Base-by-base conservation (phyloP, 176 grass and related monocot genomes). In the Eremochloa ophiuroides region DNA sequence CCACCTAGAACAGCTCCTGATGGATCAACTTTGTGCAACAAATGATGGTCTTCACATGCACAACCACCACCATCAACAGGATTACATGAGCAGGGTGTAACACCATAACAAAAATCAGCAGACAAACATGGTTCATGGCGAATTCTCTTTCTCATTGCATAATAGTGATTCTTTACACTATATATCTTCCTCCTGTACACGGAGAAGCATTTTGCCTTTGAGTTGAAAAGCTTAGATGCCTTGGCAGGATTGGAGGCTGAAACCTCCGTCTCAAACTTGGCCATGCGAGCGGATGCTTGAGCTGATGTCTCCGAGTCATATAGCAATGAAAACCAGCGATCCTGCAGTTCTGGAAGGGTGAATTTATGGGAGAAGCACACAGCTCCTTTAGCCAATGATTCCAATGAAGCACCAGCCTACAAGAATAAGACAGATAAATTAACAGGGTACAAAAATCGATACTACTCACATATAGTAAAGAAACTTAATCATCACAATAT, bases 301-400 rank as follows among this genome's bases (percentile, higher is more conserved):
- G 31, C 25, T 75, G 84, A 80, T 42, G 17, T 83, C 27, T 64
- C 84, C 4, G 75, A 5, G 35, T 87, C 75, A 76, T 87, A 90
- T 10, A 90, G 69, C 34, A 90, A 67, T 11, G 84, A 87, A 79
- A 41, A 69, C 88, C 88, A 90, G 61, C 55, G 88, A 68, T 90
- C 84, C 41, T 84, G 88, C 69, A 90, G 60, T 76, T 90, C 88
- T 75, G 58, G 60, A 86, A 90, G 74, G 68, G 84, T 90, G 80
- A 87, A 90, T 67, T 82, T 83, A 30, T 31, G 63, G 61, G 84
- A 90, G 79, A 90, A 90, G 38, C 25, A 75, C 30, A 90, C 75
- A 75, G 69, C 88, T 62, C 88, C 88, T 90, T 90, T 90, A 53
- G 84, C 84, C 69, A 90, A 64, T 40, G 84, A 80, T 59, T 90